Evolutionary conservation across 1,284 basidiomycete genomes (phyloP), one percentile per base, ranked within the genome.

Genomic region (Caloboletus firmus): DNA sequence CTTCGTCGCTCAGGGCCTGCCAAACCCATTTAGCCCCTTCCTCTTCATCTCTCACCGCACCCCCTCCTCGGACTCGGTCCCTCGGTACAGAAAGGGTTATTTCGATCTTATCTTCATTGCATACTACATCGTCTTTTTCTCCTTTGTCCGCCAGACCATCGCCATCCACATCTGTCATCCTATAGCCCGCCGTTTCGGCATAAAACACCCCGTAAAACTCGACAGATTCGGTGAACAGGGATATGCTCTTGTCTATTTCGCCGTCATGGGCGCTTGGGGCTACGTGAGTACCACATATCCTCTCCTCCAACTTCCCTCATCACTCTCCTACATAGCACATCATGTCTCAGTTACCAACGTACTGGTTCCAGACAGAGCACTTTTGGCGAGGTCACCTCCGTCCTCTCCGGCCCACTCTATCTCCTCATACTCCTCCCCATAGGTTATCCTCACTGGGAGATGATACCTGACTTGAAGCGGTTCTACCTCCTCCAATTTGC

Each of bases 61-160:
- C 30, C 76, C 84, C 8, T 76, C 79, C 1, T 61, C 78, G 5
- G 70, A 74, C 8, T 75, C 77, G 8, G 80, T 84, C 58, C 78
- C 81, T 0, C 82, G 82, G 41, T 97, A 94, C 67, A 78, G 76
- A 39, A 97, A 96, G 72, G 83, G 86, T 18, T 87, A 83, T 63
- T 73, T 81, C 62, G 97, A 99, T 70, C 63, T 97, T 8, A 69
- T 81, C 18, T 99, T 99, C 74, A 70, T 98, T 44, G 79, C 80
- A 4, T 98, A 94, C 73, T 83, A 97, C 71, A 80, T 98, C 70
- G 77, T 99, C 41, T 88, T 98, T 62, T 99, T 91, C 76, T 96
- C 93, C 1, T 93, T 95, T 69, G 68, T 97, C 31, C 87, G 97
- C 34, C 95, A 98, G 73, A 71, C 80, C 32, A 72, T 94, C 62